Base-by-base conservation (phyloP, 164 flowering plant species). In the Nelumbo lutea region DNA sequence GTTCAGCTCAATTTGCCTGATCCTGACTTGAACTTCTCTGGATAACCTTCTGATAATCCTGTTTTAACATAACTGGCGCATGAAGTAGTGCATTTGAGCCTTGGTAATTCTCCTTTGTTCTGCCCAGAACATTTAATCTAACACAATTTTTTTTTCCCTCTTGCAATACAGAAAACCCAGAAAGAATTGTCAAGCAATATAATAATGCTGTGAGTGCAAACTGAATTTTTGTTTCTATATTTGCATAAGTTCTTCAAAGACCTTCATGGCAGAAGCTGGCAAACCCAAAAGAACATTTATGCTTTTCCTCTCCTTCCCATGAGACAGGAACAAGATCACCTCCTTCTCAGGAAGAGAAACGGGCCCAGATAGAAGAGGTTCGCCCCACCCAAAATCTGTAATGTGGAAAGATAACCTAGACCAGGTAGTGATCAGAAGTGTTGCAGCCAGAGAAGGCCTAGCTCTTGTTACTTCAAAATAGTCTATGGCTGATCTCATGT, bases 401-500 rank as follows among this genome's bases (percentile, higher is more conserved):
- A 66, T 62, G 38, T 72, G 63, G 40, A 79, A 72, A 13, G 72
- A 55, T 0, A 79, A 55, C 59, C 77, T 71, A 9, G 74, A 74
- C 80, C 82, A 77, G 5, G 71, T 66, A 9, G 80, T 72, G 64
- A 77, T 75, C 72, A 73, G 10, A 27, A 77, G 77, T 3, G 77
- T 70, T 0, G 69, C 52, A 43, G 68, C 61, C 51, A 65, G 42
- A 40, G 68, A 64, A 48, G 56, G 76, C 71, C 64, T 65, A 6
- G 69, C 72, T 64, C 72, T 75, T 39, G 75, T 80, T 2, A 61
- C 67, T 64, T 86, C 87, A 42, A 73, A 72, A 58, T 81, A 77
- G 66, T 86, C 87, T 1, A 86, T 81, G 10, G 82, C 83, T 0
- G 86, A 84, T 69, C 84, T 82, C 71, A 86, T 77, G 65, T 79